Evolutionary conservation across 148 eudicot species (phyloP).

Genomic region (Rhododendron molle): DNA sequence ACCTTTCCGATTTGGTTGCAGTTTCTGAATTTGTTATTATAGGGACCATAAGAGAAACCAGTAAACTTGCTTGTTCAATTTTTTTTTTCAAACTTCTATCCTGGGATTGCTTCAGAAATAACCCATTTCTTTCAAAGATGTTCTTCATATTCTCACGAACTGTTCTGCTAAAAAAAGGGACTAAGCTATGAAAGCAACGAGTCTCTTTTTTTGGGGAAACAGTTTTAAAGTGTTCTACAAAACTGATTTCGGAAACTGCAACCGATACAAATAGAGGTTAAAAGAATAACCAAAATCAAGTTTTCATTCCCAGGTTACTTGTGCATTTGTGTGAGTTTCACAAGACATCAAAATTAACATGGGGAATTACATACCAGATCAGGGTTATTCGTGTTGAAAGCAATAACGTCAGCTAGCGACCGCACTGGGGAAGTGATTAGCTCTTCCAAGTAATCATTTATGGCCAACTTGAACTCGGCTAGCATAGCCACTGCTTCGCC

Average conservation of each 20-base stretch:
- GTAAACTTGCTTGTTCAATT: neutral
- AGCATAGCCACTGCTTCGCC: constrained; percentile 16
- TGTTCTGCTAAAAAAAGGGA: neutral
- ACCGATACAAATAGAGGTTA: neutral
- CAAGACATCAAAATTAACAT: neutral
- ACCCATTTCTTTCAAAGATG: neutral
- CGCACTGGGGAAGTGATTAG: constrained; percentile 25
- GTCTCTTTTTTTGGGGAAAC: neutral
- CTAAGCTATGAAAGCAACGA: neutral
- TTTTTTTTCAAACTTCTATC: neutral
- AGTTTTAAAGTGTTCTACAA: neutral
- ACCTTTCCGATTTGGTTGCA: neutral
- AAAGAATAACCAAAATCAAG: too few relatives aligned
- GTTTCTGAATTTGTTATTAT: neutral
- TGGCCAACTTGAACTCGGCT: constrained; percentile 34
- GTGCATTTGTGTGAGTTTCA: neutral
- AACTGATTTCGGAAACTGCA: neutral
- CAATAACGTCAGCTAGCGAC: constrained; percentile 33
- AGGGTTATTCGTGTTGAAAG: constrained; percentile 26
- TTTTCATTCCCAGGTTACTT: neutral
- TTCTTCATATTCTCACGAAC: neutral
- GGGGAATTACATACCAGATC: constrained; percentile 17
- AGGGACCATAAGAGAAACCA: neutral
- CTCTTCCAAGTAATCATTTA: constrained; percentile 33
- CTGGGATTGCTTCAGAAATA: neutral